Evolutionary conservation across 2,329 filamentous ascomycete species (phyloP), one percentile per base, ranked within the genome.

Genomic region (Blastomyces parvus): DNA sequence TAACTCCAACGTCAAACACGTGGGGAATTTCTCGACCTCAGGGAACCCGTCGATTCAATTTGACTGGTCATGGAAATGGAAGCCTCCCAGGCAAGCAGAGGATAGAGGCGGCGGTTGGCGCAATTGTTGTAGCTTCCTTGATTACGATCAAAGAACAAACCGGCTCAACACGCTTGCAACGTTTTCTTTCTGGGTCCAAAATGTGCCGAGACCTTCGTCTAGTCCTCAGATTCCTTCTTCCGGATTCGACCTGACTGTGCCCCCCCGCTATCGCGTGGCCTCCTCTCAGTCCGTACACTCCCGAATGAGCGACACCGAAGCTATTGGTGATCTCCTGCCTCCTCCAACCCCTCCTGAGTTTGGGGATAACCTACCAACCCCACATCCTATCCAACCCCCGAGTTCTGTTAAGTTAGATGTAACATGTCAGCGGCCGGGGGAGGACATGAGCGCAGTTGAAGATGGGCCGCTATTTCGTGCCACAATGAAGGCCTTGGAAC

Each of bases 51-150:
- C 90, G 1, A 88, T 96, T 38, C 87, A 91, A 42, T 97, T 97
- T 73, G 88, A 93, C 67, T 99, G 93, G 91, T 87, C 88, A 8
- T 99, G 94, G 94, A 94, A 88, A 80, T 99, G 93, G 91, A 91
- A 89, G 73, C 90, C 94, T 9, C 94, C 94, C 46, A 96, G 91
- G 80, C 72, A 79, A 17, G 78, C 80, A 19, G 92, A 97, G 72
- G 92, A 97, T 73, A 86, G 85, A 70, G 90, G 89, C 38, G 91
- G 91, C 63, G 94, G 94, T 55, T 99, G 94, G 93, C 89, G 91
- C 72, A 97, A 95, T 73, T 89, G 88, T 70, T 97, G 94, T 81
- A 97, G 91, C 74, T 97, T 99, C 77, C 88, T 97, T 69, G 94
- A 99, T 76, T 99, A 99, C 73, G 92, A 99, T 76, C 89, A 94